These are phyloP conservation scores for Pythium rishiriense DNA, from an alignment of 352 stramenopile genomes.

Conservation along the genomic window DNA sequence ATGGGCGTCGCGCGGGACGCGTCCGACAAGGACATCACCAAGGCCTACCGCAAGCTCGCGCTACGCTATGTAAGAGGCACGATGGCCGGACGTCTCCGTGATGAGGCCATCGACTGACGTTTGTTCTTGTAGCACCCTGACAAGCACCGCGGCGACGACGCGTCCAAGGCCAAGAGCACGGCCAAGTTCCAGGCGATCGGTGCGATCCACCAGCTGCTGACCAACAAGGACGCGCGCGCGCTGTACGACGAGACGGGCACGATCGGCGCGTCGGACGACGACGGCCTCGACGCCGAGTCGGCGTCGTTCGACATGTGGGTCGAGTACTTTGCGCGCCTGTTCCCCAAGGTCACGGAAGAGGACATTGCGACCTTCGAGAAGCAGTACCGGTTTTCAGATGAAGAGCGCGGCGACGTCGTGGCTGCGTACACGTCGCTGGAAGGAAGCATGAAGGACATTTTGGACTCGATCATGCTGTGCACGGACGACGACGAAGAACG, in stretches of 20 bases:
- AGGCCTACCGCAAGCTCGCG: constrained; percentile 64
- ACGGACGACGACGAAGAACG: constrained; percentile 78
- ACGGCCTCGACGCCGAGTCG: constrained; percentile 40
- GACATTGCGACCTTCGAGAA: constrained; percentile 81
- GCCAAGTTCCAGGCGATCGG: constrained; percentile 88
- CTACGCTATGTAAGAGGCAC: constrained; percentile 56
- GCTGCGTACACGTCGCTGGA: constrained; percentile 74
- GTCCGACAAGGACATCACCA: constrained; percentile 73
- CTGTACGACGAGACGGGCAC: constrained; percentile 87
- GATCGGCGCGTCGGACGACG: constrained; percentile 53
- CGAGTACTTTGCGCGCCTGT: constrained; percentile 87
- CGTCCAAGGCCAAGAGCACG: constrained; percentile 49
- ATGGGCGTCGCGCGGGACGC: constrained; percentile 54
- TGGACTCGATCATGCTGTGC: constrained; percentile 89
- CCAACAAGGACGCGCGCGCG: constrained; percentile 63
- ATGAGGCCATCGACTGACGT: too few relatives aligned
- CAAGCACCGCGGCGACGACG: constrained; percentile 82
- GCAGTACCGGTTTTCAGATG: constrained; percentile 82
- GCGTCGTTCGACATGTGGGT: constrained; percentile 73
- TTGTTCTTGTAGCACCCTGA: constrained; percentile 73
- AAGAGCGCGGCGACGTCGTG: constrained; percentile 83
- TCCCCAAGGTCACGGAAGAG: constrained; percentile 82
- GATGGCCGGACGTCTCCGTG: neutral
- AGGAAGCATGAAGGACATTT: constrained; percentile 75
- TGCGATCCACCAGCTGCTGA: constrained; percentile 85